phyloP scores from a whole-genome alignment of 768 basidiomycete genomes.

The Termitomyces sp. region DNA sequence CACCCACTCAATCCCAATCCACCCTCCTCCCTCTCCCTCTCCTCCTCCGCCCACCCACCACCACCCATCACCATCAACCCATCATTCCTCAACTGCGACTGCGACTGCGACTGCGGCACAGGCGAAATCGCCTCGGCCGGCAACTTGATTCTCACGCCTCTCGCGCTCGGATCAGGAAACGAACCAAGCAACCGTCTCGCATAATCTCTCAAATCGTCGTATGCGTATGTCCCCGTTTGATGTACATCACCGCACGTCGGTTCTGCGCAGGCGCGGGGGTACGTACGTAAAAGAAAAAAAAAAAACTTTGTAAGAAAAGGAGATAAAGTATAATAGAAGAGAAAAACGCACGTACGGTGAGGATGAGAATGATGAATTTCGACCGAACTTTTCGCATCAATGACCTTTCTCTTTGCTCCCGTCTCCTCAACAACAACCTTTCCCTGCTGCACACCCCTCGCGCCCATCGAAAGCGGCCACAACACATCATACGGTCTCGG shows the following conservation, averaged over 20 bases:
- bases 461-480: constrained; percentile 59
- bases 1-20: constrained; percentile 52
- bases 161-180: constrained; percentile 27
- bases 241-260: constrained; percentile 6
- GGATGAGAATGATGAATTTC: too few species aligned
- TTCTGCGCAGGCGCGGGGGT: not conserved
- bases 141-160: constrained; percentile 20
- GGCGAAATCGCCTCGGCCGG: constrained; percentile 19
- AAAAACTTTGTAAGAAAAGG: too few species aligned
- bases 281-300: too few species aligned
- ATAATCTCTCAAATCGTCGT: constrained; percentile 47
- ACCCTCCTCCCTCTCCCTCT: constrained; percentile 20
- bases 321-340: too few species aligned
- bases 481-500: constrained; percentile 75
- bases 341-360: constrained; percentile 1
- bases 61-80: constrained; percentile 6
- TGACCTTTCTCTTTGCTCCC: not conserved
- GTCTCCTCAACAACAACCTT: constrained; percentile 32
- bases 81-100: constrained; percentile 2
- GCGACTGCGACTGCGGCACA: constrained; percentile 19
- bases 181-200: constrained; percentile 44
- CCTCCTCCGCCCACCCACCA: constrained; percentile 22
- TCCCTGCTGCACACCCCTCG: constrained; percentile 25
- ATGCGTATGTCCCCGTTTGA: constrained; percentile 26
- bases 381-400: constrained; percentile 11